Percentiles rank a stretch among this genome's conserved stretches.
Evolutionary conservation across 2,329 filamentous ascomycete species (phyloP).

Genomic region (Aspergillus melleus): DNA sequence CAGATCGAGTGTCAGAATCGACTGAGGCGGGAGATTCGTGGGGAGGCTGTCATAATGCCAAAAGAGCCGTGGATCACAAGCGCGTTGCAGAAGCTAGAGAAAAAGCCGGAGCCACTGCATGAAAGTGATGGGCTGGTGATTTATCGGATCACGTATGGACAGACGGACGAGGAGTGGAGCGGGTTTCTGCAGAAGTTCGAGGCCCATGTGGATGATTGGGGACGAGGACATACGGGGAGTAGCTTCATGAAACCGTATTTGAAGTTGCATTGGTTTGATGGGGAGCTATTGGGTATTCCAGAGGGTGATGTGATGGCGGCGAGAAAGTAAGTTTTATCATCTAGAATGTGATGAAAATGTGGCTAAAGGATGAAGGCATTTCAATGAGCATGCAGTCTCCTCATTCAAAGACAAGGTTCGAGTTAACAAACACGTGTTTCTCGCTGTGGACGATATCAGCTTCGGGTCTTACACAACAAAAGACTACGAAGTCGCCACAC

Average conservation of each 20-base stretch:
- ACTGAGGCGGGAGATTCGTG: constrained; percentile 15
- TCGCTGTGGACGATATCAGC: constrained; percentile 18
- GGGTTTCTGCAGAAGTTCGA: constrained; percentile 23
- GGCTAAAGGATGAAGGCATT: constrained; percentile 12
- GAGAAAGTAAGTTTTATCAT: not conserved
- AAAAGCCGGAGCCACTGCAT: not conserved
- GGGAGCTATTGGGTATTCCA: constrained; percentile 18
- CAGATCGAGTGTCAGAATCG: constrained; percentile 14
- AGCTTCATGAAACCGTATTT: constrained; percentile 20
- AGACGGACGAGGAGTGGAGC: constrained; percentile 23
- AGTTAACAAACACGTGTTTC: constrained; percentile 11
- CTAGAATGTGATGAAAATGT: not conserved
- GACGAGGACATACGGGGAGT: constrained; percentile 19
- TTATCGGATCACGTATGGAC: constrained; percentile 25
- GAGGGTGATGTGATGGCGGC: constrained; percentile 17
- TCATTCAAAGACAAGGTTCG: not conserved
- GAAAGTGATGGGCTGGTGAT: constrained; percentile 17
- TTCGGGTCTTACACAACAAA: constrained; percentile 17
- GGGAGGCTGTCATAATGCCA: constrained; percentile 9
- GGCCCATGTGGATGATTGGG: constrained; percentile 25
- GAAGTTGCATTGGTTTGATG: constrained; percentile 29
- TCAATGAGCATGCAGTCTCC: constrained; percentile 2
- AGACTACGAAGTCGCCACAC: constrained; percentile 8
- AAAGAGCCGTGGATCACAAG: constrained; percentile 21
- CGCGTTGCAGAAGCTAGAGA: not conserved